Conservation (phyloP, 2,329 filamentous ascomycete genomes). For the Colletotrichum limetticola region DNA sequence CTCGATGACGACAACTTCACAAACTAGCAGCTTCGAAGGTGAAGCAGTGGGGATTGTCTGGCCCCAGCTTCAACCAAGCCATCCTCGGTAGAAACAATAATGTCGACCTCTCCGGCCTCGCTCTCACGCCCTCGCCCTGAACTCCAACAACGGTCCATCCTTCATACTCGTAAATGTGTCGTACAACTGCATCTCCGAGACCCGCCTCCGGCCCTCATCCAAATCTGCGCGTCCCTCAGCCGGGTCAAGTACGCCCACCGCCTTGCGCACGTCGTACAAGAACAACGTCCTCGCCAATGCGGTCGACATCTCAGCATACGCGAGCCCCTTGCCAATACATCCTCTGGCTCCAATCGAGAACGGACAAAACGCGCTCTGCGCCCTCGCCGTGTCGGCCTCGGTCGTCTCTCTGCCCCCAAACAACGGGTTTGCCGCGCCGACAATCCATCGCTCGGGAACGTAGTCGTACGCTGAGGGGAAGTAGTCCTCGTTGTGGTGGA, state of each 20-base stretch:
- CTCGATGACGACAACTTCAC: slow-evolving; percentile 24
- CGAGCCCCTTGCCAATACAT: slow-evolving; percentile 78
- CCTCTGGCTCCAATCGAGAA: slow-evolving; percentile 77
- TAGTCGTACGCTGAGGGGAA: slow-evolving; percentile 69
- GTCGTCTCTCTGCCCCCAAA: slow-evolving; percentile 51
- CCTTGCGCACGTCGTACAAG: slow-evolving; percentile 68
- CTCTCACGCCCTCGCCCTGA: slow-evolving; percentile 49
- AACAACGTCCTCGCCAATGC: slow-evolving; percentile 71
- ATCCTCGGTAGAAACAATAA: slow-evolving; percentile 65
- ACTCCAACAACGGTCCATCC: slow-evolving; percentile 76
- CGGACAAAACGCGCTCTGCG: slow-evolving; percentile 78
- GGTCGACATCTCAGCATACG: slow-evolving; percentile 74
- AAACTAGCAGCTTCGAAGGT: background rate
- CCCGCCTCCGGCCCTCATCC: slow-evolving; percentile 66
- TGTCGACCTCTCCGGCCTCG: slow-evolving; percentile 65
- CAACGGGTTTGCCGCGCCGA: slow-evolving; percentile 52
- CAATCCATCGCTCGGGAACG: slow-evolving; percentile 73
- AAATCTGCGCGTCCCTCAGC: slow-evolving; percentile 61
- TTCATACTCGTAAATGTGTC: slow-evolving; percentile 82
- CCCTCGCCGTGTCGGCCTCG: slow-evolving; percentile 62
- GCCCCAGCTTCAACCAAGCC: background rate
- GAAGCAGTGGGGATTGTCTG: background rate
- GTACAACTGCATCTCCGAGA: slow-evolving; percentile 73
- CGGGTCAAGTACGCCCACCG: slow-evolving; percentile 59
- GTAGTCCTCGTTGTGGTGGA: slow-evolving; percentile 74